phyloP scores from a whole-genome alignment of 2,329 filamentous ascomycete species.

The Colletotrichum eremochloae region DNA sequence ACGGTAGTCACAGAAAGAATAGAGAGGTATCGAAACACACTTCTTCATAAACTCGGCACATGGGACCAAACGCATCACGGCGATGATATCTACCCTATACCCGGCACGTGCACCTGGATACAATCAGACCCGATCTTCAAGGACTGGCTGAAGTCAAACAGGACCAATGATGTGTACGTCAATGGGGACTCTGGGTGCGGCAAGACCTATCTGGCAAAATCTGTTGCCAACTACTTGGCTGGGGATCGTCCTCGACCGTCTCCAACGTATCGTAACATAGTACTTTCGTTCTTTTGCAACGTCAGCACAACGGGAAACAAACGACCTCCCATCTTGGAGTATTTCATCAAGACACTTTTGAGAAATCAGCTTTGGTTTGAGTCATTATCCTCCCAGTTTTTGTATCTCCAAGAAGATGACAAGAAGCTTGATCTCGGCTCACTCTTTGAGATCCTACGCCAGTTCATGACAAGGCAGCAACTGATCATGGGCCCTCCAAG shows the following conservation, averaged over 20 bases:
- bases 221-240: conserved; percentile 42
- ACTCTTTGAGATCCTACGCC: conserved; percentile 43
- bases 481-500: neutral
- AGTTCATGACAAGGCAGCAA: conserved; percentile 27
- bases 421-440: conserved; percentile 19
- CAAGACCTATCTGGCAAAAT: conserved; percentile 45
- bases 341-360: conserved; percentile 44
- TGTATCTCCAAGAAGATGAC: conserved; percentile 16
- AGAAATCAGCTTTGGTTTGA: conserved; percentile 41
- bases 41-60: conserved; percentile 10
- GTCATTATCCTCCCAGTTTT: conserved; percentile 35
- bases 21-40: neutral
- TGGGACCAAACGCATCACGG: conserved; percentile 31
- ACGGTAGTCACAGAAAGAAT: neutral
- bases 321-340: conserved; percentile 43
- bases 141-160: conserved; percentile 40
- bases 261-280: conserved; percentile 26
- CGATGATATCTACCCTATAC: conserved; percentile 23
- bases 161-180: conserved; percentile 39
- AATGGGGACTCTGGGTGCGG: conserved; percentile 42
- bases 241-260: conserved; percentile 7
- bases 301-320: conserved; percentile 20
- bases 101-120: conserved; percentile 45
- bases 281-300: conserved; percentile 45
- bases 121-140: conserved; percentile 35